phyloP scores from a whole-genome alignment of 108 stramenopile species.

The Skeletonema menzelii region DNA sequence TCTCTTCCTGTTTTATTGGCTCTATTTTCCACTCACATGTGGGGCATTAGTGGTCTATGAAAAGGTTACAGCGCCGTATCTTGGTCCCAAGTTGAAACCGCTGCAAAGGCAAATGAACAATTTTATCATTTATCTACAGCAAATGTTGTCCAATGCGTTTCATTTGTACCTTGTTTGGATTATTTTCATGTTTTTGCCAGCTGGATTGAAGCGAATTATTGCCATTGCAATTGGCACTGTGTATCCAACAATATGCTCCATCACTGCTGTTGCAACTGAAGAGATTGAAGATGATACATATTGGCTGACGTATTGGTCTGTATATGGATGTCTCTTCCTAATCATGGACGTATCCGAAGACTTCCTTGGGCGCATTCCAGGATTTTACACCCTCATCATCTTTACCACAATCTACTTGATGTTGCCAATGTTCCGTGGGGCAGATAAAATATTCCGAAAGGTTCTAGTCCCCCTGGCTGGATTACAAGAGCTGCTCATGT shows the following conservation, averaged over 20 bases:
- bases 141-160: slow-evolving; percentile 27
- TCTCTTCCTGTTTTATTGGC: slow-evolving; percentile 47
- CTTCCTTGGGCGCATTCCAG: slow-evolving; percentile 55
- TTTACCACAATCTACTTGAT: slow-evolving; percentile 54
- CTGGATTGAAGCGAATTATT: slow-evolving; percentile 46
- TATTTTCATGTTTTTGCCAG: slow-evolving; percentile 52
- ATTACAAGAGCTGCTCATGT: slow-evolving; percentile 51
- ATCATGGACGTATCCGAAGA: slow-evolving; percentile 55
- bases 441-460: slow-evolving; percentile 62
- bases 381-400: slow-evolving; percentile 54
- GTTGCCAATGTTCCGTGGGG: slow-evolving; percentile 67
- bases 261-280: slow-evolving; percentile 48
- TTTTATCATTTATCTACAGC: slow-evolving; percentile 11
- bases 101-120: slow-evolving; percentile 18
- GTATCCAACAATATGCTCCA: slow-evolving; percentile 47
- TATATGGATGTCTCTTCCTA: slow-evolving; percentile 51
- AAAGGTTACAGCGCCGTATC: slow-evolving; percentile 45
- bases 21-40: slow-evolving; percentile 52
- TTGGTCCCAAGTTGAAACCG: slow-evolving; percentile 34
- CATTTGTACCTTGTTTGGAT: slow-evolving; percentile 56
- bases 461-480: slow-evolving; percentile 64
- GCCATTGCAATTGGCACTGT: slow-evolving; percentile 49
- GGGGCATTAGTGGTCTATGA: slow-evolving; percentile 45
- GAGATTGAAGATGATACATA: slow-evolving; percentile 50
- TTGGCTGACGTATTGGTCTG: slow-evolving; percentile 58